These are phyloP conservation scores for Suhomyces anneliseae DNA, from an alignment of 1,139 yeast species.

Conservation along the genomic window DNA sequence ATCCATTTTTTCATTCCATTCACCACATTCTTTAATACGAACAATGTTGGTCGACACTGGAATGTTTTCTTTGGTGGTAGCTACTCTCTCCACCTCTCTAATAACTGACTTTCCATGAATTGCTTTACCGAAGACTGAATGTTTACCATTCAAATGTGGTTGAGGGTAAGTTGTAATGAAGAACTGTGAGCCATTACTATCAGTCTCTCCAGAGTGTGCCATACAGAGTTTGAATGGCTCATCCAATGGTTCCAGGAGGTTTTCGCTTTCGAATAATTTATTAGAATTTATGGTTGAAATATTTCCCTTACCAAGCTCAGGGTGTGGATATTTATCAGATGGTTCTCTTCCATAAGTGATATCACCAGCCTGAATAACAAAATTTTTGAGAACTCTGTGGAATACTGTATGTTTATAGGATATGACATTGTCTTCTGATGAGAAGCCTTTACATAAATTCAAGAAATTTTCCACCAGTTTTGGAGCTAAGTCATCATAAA, in stretches of 20 bases:
- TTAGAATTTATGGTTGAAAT: constrained; percentile 41
- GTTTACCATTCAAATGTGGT: constrained; percentile 73
- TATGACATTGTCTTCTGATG: constrained; percentile 16
- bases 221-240: constrained; percentile 59
- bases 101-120: constrained; percentile 68
- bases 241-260: constrained; percentile 45
- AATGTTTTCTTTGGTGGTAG: constrained; percentile 42
- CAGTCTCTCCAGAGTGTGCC: constrained; percentile 64
- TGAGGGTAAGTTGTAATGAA: constrained; percentile 72
- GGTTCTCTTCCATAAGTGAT: constrained; percentile 25
- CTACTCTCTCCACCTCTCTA: constrained; percentile 57
- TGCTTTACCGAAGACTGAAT: constrained; percentile 72
- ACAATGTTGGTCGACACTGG: constrained; percentile 48
- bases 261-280: constrained; percentile 61
- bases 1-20: constrained; percentile 52
- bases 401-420: constrained; percentile 49
- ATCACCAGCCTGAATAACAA: constrained; percentile 82
- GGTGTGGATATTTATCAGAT: constrained; percentile 27
- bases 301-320: constrained; percentile 53
- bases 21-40: constrained; percentile 62
- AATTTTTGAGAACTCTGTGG: constrained; percentile 73
- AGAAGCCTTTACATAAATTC: constrained; percentile 39
- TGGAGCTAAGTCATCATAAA: constrained; percentile 58
- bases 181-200: constrained; percentile 73
- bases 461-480: constrained; percentile 55